A percentile compares a stretch with the other conserved stretches of the same genome.
Conservation (phyloP, 192 early-diverging fungal species). For the Chytriomyces hyalinus region DNA sequence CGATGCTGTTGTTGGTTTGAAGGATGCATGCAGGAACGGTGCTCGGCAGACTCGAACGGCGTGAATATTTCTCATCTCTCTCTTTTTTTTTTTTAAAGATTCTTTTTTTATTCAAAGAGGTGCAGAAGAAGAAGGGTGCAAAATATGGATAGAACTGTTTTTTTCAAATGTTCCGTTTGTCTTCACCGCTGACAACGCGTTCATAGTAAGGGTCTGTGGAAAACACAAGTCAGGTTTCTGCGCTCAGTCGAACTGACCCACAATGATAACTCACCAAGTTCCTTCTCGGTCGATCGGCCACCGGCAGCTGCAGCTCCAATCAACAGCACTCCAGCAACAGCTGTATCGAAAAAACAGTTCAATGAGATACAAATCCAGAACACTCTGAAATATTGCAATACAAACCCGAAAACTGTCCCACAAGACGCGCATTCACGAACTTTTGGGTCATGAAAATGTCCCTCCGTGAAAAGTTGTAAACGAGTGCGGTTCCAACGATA, state of each 20-base stretch:
- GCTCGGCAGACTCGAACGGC: too few species aligned
- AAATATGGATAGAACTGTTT: too few species aligned
- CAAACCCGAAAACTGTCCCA: slow-evolving; percentile 17
- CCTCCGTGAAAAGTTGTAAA: slow-evolving; percentile 19
- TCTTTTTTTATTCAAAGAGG: too few species aligned
- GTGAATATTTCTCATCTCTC: too few species aligned
- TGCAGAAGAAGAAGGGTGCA: too few species aligned
- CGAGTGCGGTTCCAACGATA: slow-evolving; percentile 12
- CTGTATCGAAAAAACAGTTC: not conserved
- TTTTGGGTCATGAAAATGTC: slow-evolving; percentile 27
- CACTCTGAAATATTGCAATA: too few species aligned
- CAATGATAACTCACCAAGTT: not conserved
- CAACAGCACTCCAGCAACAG: slow-evolving; percentile 21
- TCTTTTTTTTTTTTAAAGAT: too few species aligned
- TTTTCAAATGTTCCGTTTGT: too few species aligned
- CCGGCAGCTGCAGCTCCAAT: slow-evolving; percentile 17
- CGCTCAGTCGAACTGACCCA: too few species aligned
- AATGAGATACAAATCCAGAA: not conserved
- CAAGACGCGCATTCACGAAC: slow-evolving; percentile 24
- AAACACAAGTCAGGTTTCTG: too few species aligned
- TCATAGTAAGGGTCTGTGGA: slow-evolving; percentile 15
- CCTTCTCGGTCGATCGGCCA: not conserved
- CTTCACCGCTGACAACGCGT: not conserved
- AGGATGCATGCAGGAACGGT: too few species aligned
- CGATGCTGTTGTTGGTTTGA: too few species aligned